phyloP scores from a whole-genome alignment of 257 asterid genomes.

The Dorcoceras hygrometricum region DNA sequence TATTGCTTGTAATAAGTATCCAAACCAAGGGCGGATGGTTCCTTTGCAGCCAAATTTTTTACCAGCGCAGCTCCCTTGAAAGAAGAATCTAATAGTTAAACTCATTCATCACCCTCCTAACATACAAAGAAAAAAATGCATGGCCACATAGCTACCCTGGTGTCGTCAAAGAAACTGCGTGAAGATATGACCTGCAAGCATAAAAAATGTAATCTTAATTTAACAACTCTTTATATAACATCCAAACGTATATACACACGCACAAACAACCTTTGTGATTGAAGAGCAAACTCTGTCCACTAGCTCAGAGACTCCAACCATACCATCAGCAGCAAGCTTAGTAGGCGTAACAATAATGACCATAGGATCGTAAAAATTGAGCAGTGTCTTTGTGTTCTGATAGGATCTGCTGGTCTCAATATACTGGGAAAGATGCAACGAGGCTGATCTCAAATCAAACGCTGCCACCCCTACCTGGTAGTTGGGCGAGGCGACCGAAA shows the following conservation, averaged over 20 bases:
- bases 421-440: conserved; percentile 91
- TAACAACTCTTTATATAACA: conserved; percentile 7
- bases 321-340: conserved; percentile 82
- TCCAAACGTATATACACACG: conserved; percentile 12
- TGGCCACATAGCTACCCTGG: conserved; percentile 59
- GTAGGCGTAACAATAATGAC: conserved; percentile 78
- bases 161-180: conserved; percentile 95
- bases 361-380: conserved; percentile 87
- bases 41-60: conserved; percentile 82
- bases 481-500: conserved; percentile 11
- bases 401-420: conserved; percentile 94
- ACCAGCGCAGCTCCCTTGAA: conserved; percentile 79
- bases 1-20: conserved; percentile 90
- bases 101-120: conserved; percentile 27
- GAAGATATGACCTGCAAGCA: conserved; percentile 63
- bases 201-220: conserved; percentile 24
- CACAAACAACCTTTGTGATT: conserved; percentile 55
- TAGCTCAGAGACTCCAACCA: conserved; percentile 94
- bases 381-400: conserved; percentile 88
- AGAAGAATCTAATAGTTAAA: conserved; percentile 29
- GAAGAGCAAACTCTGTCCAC: conserved; percentile 69
- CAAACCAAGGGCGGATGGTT: conserved; percentile 94
- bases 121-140: conserved; percentile 22
- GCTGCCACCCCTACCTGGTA: conserved; percentile 97
- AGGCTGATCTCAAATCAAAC: conserved; percentile 88